These are phyloP conservation scores for Paraglomus brasilianum DNA, from an alignment of 192 early-diverging fungal genomes.

Conservation along the genomic window DNA sequence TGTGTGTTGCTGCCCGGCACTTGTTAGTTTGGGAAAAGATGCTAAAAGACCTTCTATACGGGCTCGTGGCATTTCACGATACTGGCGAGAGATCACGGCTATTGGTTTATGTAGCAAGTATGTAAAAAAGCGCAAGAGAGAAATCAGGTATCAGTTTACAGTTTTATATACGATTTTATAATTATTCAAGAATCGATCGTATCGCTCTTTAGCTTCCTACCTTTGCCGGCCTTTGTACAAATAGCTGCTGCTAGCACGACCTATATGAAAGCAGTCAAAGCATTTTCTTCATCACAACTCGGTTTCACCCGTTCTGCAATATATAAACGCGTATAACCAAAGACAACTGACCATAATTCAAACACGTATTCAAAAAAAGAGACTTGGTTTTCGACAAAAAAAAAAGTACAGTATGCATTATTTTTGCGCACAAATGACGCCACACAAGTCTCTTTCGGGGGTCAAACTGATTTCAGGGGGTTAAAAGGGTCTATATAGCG, in stretches of 20 bases:
- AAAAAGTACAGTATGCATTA: no score
- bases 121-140: neutral
- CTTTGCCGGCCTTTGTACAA: conserved; percentile 92
- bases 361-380: no score
- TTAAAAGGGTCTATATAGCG: no score
- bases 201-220: conserved; percentile 46
- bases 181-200: neutral
- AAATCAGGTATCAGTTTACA: neutral
- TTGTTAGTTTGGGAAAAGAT: conserved; percentile 96
- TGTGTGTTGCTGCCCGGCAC: conserved; percentile 88
- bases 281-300: no score
- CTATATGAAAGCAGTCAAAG: conserved; percentile 41
- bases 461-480: no score
- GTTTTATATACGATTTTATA: neutral
- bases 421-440: no score
- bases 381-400: no score
- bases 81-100: conserved; percentile 93
- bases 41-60: conserved; percentile 96
- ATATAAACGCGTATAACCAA: no score
- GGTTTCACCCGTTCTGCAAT: no score
- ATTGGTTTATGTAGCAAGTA: conserved; percentile 13
- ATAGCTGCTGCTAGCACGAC: conserved; percentile 89
- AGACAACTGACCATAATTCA: no score
- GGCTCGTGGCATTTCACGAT: conserved; percentile 94
- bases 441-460: no score